Conservation (phyloP, 2,329 filamentous ascomycete genomes). For the Neofusicoccum parvum region DNA sequence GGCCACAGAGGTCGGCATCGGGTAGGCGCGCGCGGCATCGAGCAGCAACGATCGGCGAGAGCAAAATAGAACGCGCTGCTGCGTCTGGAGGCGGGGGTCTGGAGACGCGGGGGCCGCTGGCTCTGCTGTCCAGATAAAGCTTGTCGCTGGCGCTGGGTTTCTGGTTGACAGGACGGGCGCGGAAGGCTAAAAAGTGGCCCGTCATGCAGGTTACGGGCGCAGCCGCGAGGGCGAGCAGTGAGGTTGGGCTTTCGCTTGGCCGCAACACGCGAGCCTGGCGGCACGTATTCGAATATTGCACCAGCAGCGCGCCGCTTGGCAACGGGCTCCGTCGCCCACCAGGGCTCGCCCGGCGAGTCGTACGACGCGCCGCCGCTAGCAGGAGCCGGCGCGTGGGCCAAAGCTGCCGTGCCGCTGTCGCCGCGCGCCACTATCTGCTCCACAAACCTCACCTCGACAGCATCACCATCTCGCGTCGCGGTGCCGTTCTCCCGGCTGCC, state of each 20-base stretch:
- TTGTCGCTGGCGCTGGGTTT: not conserved
- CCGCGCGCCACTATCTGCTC: not conserved
- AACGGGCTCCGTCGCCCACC: not conserved
- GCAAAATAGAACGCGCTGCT: not conserved
- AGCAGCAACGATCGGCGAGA: not conserved
- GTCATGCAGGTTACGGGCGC: not conserved
- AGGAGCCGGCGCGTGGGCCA: no score
- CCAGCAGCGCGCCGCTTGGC: not conserved
- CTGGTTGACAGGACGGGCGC: not conserved
- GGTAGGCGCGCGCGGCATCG: not conserved
- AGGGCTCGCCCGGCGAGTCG: not conserved
- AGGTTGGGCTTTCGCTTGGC: not conserved
- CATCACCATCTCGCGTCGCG: not conserved
- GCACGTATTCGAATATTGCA: constrained; percentile 10
- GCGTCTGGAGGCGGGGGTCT: not conserved
- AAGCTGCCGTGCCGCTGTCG: not conserved
- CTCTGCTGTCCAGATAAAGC: not conserved
- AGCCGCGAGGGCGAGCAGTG: not conserved
- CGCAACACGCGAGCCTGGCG: not conserved
- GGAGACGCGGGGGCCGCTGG: not conserved
- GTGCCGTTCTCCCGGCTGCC: not conserved
- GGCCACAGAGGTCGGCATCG: not conserved
- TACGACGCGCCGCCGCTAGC: not conserved
- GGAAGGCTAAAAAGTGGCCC: constrained; percentile 9
- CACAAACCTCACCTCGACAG: not conserved